Base-by-base conservation (phyloP, 495 filamentous ascomycete genomes). In the Aspergillus funiculosus region DNA sequence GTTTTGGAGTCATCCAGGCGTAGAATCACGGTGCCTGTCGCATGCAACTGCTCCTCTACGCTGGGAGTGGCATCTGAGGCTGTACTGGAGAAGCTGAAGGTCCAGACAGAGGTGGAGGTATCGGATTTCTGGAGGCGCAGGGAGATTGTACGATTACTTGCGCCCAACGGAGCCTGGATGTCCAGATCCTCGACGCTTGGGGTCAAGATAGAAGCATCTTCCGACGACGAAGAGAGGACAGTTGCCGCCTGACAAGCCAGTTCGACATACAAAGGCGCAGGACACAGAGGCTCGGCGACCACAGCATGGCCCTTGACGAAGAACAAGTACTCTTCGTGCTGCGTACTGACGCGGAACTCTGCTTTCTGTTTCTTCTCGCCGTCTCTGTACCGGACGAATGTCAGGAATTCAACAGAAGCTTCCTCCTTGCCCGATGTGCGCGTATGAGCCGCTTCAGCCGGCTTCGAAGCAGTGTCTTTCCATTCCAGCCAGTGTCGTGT, bases 401-500 rank as follows among this genome's bases (percentile, higher is more conserved):
- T 34, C 26, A 30, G 6, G 9, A 30, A 15, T 13, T 34, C 18
- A 7, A 0, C 6, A 5, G 19, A 10, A 10, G 19, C 11, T 6
- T n/a, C 13, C 19, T 32, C 5, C 5, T 14, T 14, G 4, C 10
- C 20, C 26, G 24, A 3, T 29, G 7, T n/a, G n/a, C n/a, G 3
- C 22, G 20, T 21, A 1, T 2, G n/a, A 4, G 2, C 6, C 2
- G 20, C 15, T 5, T 30, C 25, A 14, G 25, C 6, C 1, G 5
- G 21, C 35, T 42, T 24, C 5, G 6, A 41, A 14, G 35, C 50
- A 47, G 2, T 28, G 7, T 13, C n/a, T 7, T 46, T 47, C 17
- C 46, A 39, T 7, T 64, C 57, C 6, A 70, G 31, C 68, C 68
- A 74, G 36, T 74, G 68, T 1, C 46, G 22, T 0, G 63, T 39